Conservation (phyloP, 495 filamentous ascomycete genomes). For the Penicillium silybi region DNA sequence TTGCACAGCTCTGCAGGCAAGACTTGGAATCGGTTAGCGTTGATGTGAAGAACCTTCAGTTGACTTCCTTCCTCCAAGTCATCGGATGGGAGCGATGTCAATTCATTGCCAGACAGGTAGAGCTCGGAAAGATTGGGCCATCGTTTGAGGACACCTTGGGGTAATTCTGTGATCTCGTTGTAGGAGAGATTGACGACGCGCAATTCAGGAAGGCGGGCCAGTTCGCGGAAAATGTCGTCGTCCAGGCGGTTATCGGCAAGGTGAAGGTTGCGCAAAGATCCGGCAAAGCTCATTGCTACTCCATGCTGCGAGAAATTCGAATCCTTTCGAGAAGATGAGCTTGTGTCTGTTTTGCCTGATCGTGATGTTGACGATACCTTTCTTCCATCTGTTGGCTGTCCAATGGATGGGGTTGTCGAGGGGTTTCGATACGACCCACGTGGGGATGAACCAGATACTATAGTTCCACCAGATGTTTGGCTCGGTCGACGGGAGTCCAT, state of each 20-base stretch:
- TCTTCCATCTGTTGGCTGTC: constrained; percentile 59
- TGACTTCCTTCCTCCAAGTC: constrained; percentile 85
- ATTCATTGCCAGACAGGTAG: constrained; percentile 92
- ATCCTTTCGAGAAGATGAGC: constrained; percentile 73
- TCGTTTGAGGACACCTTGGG: constrained; percentile 76
- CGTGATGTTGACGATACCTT: constrained; percentile 81
- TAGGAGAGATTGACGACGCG: constrained; percentile 91
- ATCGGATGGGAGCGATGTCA: constrained; percentile 87
- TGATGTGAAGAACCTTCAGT: constrained; percentile 89
- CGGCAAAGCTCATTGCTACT: constrained; percentile 76
- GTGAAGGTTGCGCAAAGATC: constrained; percentile 75
- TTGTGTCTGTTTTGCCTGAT: constrained; percentile 52
- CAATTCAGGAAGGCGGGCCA: constrained; percentile 77
- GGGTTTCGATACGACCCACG: constrained; percentile 63
- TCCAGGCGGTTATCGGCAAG: constrained; percentile 91
- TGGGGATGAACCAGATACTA: constrained; percentile 73
- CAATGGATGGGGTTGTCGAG: constrained; percentile 76
- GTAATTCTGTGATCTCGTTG: constrained; percentile 90
- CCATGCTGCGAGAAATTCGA: constrained; percentile 68
- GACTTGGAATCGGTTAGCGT: constrained; percentile 95
- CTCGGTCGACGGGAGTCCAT: constrained; percentile 68
- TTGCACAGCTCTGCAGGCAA: constrained; percentile 94
- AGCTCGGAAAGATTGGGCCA: constrained; percentile 88
- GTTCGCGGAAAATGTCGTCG: constrained; percentile 90
- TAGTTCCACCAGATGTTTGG: constrained; percentile 70